phyloP scores from a whole-genome alignment of 352 stramenopile species.

The Phytophthora ramorum region DNA sequence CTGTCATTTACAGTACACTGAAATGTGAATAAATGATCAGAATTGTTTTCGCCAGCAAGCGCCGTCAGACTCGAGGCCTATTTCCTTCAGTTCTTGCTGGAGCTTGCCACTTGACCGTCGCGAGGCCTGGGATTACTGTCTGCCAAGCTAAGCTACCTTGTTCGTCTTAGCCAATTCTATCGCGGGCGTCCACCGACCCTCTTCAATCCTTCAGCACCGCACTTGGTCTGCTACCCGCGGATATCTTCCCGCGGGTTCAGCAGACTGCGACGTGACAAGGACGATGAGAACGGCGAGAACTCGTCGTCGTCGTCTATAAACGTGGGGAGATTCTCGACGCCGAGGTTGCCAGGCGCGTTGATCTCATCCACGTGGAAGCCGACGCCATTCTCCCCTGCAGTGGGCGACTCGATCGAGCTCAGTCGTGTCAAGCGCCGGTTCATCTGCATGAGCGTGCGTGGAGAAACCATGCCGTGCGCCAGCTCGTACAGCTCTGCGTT shows the following conservation, averaged over 20 bases:
- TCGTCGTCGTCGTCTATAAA: conserved; percentile 49
- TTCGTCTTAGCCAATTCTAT: conserved; percentile 15
- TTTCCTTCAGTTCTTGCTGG: conserved; percentile 19
- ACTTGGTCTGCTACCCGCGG: conserved; percentile 34
- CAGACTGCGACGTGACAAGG: conserved; percentile 42
- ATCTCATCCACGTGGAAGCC: conserved; percentile 58
- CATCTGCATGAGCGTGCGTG: conserved; percentile 70
- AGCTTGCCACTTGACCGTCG: neutral
- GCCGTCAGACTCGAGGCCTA: conserved; percentile 18
- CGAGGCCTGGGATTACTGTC: conserved; percentile 13
- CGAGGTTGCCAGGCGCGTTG: conserved; percentile 41
- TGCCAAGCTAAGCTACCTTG: conserved; percentile 8
- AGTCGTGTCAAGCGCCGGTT: conserved; percentile 65
- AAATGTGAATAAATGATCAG: conserved; percentile 3
- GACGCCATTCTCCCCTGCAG: conserved; percentile 30
- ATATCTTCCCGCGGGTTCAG: conserved; percentile 54
- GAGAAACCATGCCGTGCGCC: conserved; percentile 80
- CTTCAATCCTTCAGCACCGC: neutral
- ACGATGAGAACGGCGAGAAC: conserved; percentile 36
- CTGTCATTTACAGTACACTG: too few relatives aligned
- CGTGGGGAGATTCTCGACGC: conserved; percentile 33
- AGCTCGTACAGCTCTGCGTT: conserved; percentile 87
- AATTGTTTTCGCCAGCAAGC: conserved; percentile 15
- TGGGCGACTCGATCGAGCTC: conserved; percentile 84
- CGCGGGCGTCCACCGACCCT: neutral